Percentiles rank a stretch among this genome's conserved stretches.
Conservation (phyloP, 2,329 filamentous ascomycete genomes). For the Chaetoscypha palmicola region DNA sequence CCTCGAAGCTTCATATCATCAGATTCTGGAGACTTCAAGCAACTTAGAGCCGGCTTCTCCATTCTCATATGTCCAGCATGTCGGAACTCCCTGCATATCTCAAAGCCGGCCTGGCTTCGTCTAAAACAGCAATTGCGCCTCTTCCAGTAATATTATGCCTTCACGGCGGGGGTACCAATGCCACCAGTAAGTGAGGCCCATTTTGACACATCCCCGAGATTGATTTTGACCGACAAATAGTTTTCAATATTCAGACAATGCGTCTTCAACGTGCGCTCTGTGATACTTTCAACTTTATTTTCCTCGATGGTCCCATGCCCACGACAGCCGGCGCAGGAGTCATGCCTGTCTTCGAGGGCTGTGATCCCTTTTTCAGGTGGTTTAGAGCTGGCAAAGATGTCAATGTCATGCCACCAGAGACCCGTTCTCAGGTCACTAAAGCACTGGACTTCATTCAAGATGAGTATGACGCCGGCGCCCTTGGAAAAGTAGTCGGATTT, state of each 20-base stretch:
- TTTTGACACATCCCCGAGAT: background rate
- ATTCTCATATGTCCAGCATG: no score
- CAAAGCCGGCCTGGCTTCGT: background rate
- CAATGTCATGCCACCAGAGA: constrained; percentile 5
- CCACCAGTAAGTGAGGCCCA: background rate
- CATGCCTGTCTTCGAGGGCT: constrained; percentile 16
- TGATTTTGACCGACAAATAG: background rate
- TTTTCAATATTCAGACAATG: constrained; percentile 16
- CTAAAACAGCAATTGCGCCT: background rate
- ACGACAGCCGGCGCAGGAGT: constrained; percentile 14
- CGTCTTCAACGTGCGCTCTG: constrained; percentile 11
- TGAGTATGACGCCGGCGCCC: background rate
- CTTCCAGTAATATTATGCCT: background rate
- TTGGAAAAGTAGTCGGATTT: constrained; percentile 42
- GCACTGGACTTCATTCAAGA: constrained; percentile 1
- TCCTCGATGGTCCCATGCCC: constrained; percentile 12
- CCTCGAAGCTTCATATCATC: background rate
- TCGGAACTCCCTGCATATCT: background rate
- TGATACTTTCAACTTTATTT: constrained; percentile 13
- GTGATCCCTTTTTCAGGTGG: constrained; percentile 15
- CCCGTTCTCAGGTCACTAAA: background rate
- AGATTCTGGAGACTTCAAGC: no score
- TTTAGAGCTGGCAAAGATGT: constrained; percentile 2
- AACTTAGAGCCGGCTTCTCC: no score
- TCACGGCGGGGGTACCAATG: background rate